A percentile compares a stretch with the other conserved stretches of the same genome.
Conservation (phyloP, 2,329 filamentous ascomycete genomes). For the Cladorrhinum sp. region DNA sequence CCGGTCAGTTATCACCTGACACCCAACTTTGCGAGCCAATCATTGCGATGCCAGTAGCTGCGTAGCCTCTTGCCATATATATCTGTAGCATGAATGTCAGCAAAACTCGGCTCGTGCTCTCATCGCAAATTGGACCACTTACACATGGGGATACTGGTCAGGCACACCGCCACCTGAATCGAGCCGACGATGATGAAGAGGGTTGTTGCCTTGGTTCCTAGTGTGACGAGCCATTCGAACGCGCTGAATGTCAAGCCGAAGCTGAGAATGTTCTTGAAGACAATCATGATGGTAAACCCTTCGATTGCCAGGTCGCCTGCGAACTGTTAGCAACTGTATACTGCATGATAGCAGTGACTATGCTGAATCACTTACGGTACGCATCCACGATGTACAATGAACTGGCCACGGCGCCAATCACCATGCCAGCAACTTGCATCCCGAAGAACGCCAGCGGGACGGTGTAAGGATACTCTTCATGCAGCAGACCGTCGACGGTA, state of each 20-base stretch:
- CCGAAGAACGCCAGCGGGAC: conserved; percentile 79
- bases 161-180: conserved; percentile 74
- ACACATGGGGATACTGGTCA: conserved; percentile 75
- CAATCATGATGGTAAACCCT: conserved; percentile 81
- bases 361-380: conserved; percentile 64
- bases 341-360: not conserved
- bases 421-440: conserved; percentile 84
- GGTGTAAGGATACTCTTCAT: conserved; percentile 62
- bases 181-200: conserved; percentile 68
- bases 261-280: conserved; percentile 94
- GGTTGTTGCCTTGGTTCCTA: conserved; percentile 52
- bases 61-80: conserved; percentile 75
- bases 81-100: conserved; percentile 46
- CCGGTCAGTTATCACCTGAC: not conserved
- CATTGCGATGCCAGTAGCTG: conserved; percentile 71
- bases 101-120: not conserved
- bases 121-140: conserved; percentile 41
- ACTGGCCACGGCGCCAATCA: conserved; percentile 81
- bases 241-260: conserved; percentile 82
- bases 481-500: conserved; percentile 58
- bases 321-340: conserved; percentile 13
- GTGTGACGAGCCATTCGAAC: conserved; percentile 73
- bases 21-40: conserved; percentile 44
- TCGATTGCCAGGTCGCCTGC: conserved; percentile 77
- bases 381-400: conserved; percentile 91